These are phyloP conservation scores for Litsea cubeba DNA, from an alignment of 164 flowering plant genomes.

Conservation along the genomic window DNA sequence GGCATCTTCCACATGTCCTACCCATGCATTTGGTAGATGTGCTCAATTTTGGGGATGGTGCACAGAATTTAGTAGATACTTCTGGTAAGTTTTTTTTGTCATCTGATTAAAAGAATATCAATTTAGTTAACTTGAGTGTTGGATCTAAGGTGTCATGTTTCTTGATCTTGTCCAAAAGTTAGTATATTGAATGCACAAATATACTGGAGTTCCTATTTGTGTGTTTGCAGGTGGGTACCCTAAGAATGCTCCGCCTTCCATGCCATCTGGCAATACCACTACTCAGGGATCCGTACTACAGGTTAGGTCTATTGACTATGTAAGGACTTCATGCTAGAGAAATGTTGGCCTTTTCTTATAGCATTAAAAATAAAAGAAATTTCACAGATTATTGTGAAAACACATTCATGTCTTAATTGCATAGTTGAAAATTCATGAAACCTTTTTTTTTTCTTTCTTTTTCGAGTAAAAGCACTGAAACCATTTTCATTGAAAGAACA, in stretches of 20 bases:
- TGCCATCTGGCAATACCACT: conserved; percentile 43
- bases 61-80: conserved; percentile 49
- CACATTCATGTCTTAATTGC: background rate
- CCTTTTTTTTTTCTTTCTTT: background rate
- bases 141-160: background rate
- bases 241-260: conserved; percentile 54
- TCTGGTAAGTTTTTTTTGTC: conserved; percentile 48
- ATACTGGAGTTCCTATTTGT: background rate
- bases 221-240: conserved; percentile 58
- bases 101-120: background rate
- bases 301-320: conserved; percentile 38
- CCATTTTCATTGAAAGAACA: no score
- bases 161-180: conserved; percentile 2
- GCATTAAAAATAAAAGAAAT: background rate
- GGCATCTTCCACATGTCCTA: conserved; percentile 68
- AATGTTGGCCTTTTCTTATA: background rate
- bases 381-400: background rate
- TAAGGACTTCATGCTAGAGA: background rate
- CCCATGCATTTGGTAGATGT: conserved; percentile 82
- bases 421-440: background rate
- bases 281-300: conserved; percentile 60
- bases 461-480: background rate
- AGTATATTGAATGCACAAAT: background rate
- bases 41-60: conserved; percentile 52
- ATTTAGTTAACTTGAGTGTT: background rate